Percentiles rank a stretch among this genome's conserved stretches.
These are phyloP conservation scores for Wickerhamiella slavikovae DNA, from an alignment of 805 yeast species.

Conservation along the genomic window DNA sequence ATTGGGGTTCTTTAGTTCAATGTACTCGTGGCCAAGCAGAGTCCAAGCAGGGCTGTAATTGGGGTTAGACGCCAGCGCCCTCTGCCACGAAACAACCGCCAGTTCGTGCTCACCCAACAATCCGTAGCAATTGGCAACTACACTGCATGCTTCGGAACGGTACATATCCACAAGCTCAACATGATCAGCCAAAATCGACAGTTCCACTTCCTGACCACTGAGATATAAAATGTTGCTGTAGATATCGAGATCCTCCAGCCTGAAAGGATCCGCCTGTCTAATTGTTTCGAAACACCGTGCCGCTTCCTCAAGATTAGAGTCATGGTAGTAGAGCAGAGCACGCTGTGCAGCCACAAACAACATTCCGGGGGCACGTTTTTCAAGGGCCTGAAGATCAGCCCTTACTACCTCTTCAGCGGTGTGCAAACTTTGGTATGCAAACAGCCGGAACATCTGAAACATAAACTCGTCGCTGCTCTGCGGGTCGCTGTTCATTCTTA, in stretches of 20 bases:
- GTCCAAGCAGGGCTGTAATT: conserved; percentile 89
- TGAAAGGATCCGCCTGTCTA: conserved; percentile 51
- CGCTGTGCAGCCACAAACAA: conserved; percentile 58
- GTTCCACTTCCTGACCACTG: conserved; percentile 69
- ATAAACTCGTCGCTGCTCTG: conserved; percentile 19
- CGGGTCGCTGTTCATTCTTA: conserved; percentile 4
- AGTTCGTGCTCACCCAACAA: conserved; percentile 84
- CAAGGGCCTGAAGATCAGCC: conserved; percentile 28
- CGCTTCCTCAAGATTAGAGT: conserved; percentile 66
- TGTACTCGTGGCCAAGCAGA: conserved; percentile 95
- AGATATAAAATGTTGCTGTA: conserved; percentile 92
- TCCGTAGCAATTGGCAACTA: conserved; percentile 83
- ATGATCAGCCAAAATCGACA: conserved; percentile 71
- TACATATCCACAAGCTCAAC: conserved; percentile 67
- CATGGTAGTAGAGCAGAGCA: conserved; percentile 64
- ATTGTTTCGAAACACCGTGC: conserved; percentile 63
- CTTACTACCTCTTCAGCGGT: conserved; percentile 30
- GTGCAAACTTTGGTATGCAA: conserved; percentile 48
- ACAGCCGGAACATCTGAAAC: conserved; percentile 41
- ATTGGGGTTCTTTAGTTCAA: conserved; percentile 85
- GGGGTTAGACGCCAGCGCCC: conserved; percentile 68
- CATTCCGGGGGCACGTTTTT: conserved; percentile 46
- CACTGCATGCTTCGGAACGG: conserved; percentile 87
- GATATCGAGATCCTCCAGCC: conserved; percentile 79
- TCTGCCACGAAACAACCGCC: conserved; percentile 77